phyloP scores from a whole-genome alignment of 768 basidiomycete species.

The Cytidiella melzeri region DNA sequence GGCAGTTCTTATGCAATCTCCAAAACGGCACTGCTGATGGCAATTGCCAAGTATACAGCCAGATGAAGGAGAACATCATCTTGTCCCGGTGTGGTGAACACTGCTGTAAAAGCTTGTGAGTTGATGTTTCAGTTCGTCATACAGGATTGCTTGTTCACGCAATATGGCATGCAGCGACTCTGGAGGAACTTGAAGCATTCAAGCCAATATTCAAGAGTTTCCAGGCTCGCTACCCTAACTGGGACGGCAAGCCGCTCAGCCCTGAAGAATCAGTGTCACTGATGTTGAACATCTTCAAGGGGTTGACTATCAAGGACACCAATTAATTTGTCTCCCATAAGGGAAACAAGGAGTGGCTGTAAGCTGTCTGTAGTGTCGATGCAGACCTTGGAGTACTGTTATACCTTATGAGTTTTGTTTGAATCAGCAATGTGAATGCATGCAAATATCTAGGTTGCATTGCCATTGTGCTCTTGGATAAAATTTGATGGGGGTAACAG shows the following conservation, averaged over 20 bases:
- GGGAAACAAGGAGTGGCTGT: constrained; percentile 16
- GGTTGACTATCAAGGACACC: constrained; percentile 4
- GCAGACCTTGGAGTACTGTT: too few species aligned
- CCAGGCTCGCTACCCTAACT: constrained; percentile 3
- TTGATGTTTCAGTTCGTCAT: background rate
- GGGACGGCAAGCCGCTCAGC: constrained; percentile 8
- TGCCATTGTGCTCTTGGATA: too few species aligned
- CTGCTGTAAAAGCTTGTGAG: constrained; percentile 13
- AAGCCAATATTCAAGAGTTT: background rate
- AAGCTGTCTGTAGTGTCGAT: too few species aligned
- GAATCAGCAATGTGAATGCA: too few species aligned
- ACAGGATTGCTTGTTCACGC: background rate
- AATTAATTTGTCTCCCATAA: constrained; percentile 13
- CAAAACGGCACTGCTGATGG: constrained; percentile 34
- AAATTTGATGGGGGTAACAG: too few species aligned
- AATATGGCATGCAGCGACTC: background rate
- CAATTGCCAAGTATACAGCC: constrained; percentile 30
- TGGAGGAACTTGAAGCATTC: background rate
- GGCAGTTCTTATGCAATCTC: constrained; percentile 27
- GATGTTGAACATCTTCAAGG: constrained; percentile 7
- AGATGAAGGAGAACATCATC: constrained; percentile 27
- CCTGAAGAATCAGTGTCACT: constrained; percentile 10
- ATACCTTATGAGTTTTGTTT: too few species aligned
- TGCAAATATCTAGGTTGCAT: too few species aligned
- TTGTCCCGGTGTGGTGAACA: constrained; percentile 36